Conservation (phyloP, 2,329 filamentous ascomycete species). For the Pezicula neosporulosa region DNA sequence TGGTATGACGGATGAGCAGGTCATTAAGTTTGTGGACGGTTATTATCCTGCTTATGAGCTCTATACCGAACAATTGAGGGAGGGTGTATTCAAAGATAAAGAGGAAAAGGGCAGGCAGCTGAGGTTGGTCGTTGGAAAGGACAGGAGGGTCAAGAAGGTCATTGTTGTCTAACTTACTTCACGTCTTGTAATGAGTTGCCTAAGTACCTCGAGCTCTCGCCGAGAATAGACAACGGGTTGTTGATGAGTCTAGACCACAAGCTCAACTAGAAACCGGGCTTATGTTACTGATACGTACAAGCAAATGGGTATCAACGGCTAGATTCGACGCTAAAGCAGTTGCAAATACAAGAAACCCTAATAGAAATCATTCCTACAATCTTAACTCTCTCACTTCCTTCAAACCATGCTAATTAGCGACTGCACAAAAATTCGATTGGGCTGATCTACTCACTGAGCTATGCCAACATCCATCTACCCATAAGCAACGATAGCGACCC, state of each 20-base stretch:
- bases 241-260: background rate
- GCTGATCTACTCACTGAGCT: too few relatives aligned
- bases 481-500: too few relatives aligned
- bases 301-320: conserved; percentile 17
- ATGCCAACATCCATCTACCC: too few relatives aligned
- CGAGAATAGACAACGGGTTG: too few relatives aligned
- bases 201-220: too few relatives aligned
- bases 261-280: too few relatives aligned
- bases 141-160: conserved; percentile 38
- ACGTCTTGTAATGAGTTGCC: too few relatives aligned
- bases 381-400: background rate
- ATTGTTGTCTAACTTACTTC: conserved; percentile 17
- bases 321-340: too few relatives aligned
- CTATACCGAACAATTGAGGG: conserved; percentile 44
- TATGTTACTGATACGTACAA: conserved; percentile 1
- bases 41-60: conserved; percentile 53
- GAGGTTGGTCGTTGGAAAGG: conserved; percentile 43
- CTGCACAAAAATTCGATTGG: too few relatives aligned
- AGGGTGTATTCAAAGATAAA: conserved; percentile 39
- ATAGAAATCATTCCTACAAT: background rate
- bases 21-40: conserved; percentile 63
- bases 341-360: background rate
- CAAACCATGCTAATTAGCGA: too few relatives aligned
- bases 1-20: conserved; percentile 65
- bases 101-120: conserved; percentile 41